Evolutionary conservation across 2,329 filamentous ascomycete genomes (phyloP).

Genomic region (Sporothrix curviconia): DNA sequence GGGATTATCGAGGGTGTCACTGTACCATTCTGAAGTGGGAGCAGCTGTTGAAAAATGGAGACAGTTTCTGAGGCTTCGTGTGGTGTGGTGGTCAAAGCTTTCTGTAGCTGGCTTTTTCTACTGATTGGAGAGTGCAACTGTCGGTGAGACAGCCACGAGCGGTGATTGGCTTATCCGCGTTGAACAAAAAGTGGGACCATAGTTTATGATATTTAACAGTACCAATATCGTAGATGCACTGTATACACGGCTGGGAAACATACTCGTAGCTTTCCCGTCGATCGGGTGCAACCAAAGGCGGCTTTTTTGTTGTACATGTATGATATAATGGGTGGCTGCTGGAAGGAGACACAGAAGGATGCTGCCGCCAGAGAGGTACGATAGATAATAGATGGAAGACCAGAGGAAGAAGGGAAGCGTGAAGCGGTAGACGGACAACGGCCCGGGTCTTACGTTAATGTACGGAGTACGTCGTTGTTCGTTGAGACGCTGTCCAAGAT

Average conservation of each 20-base stretch:
- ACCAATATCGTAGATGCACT: background rate
- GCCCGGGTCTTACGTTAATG: background rate
- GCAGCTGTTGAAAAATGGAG: background rate
- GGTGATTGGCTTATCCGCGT: constrained; percentile 1
- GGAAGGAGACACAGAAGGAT: background rate
- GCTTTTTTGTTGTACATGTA: too few species aligned
- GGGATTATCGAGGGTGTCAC: too few species aligned
- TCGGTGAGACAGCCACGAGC: background rate
- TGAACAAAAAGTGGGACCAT: background rate
- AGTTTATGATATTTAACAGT: background rate
- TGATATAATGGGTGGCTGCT: background rate
- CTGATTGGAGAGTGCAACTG: background rate
- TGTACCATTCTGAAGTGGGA: too few species aligned
- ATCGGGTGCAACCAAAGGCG: too few species aligned
- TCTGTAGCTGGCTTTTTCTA: too few species aligned
- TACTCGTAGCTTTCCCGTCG: too few species aligned
- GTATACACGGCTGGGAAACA: too few species aligned
- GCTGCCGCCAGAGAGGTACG: too few species aligned
- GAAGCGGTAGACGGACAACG: background rate
- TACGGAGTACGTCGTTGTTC: background rate
- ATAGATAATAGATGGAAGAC: background rate
- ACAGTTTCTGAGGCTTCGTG: too few species aligned
- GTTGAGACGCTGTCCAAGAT: background rate
- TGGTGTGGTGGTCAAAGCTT: constrained; percentile 5
- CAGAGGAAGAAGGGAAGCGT: background rate